These are phyloP conservation scores for Zasmidium angulare DNA, from an alignment of 2,329 filamentous ascomycete species.

Conservation along the genomic window DNA sequence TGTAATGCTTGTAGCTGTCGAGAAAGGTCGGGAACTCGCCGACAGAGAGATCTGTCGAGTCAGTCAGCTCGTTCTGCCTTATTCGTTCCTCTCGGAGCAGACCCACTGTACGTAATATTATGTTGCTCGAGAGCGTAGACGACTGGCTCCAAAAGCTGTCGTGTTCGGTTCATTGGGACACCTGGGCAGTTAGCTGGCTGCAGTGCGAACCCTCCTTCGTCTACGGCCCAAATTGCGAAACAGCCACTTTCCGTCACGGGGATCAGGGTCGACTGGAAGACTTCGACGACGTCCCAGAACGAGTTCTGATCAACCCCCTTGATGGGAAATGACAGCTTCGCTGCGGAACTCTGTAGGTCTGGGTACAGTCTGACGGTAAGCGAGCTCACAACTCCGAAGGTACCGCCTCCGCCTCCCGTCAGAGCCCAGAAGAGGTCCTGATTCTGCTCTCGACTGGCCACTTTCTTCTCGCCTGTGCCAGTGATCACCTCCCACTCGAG, in stretches of 20 bases:
- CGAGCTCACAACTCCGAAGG: slow-evolving; percentile 33
- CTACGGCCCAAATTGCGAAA: too few species aligned
- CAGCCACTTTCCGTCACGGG: too few species aligned
- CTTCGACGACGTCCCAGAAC: slow-evolving; percentile 2
- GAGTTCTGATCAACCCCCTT: neutral
- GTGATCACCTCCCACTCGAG: slow-evolving; percentile 50
- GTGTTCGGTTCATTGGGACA: neutral
- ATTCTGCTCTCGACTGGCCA: slow-evolving; percentile 44
- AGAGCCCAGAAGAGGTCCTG: slow-evolving; percentile 55
- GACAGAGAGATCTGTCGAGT: neutral
- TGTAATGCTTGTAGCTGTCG: neutral
- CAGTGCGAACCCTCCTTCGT: neutral
- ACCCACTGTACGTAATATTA: neutral
- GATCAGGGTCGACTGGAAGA: too few species aligned
- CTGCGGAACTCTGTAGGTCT: slow-evolving; percentile 4
- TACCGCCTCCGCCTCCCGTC: slow-evolving; percentile 55
- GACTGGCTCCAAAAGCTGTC: neutral
- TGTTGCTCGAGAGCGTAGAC: neutral
- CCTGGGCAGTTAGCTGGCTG: neutral
- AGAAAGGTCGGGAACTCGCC: neutral
- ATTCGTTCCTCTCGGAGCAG: neutral
- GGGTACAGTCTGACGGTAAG: slow-evolving; percentile 18
- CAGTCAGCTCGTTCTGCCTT: neutral
- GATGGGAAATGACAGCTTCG: neutral
- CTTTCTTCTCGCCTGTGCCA: slow-evolving; percentile 50